Evolutionary conservation across 169 alveolate genomes (phyloP).

Genomic region (Neospora caninum): DNA sequence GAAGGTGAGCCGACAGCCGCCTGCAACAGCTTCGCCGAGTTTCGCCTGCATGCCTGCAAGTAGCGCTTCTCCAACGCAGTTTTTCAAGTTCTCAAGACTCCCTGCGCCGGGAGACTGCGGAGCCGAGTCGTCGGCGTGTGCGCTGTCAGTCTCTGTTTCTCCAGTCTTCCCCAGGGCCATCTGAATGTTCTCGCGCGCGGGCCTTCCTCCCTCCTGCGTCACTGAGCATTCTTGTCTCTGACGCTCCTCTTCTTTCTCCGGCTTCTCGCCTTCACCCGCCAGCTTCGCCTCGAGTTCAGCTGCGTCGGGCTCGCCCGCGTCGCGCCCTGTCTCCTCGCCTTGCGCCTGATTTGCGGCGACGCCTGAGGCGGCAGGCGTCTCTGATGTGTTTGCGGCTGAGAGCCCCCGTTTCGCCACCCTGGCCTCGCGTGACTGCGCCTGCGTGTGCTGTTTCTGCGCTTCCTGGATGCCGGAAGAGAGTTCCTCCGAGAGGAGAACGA

Average conservation of each 20-base stretch:
- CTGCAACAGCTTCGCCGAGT: not conserved
- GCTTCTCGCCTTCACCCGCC: not conserved
- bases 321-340: not conserved
- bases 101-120: not conserved
- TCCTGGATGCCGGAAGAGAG: not conserved
- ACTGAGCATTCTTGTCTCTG: not conserved
- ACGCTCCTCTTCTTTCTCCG: not conserved
- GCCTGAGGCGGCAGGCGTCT: not conserved
- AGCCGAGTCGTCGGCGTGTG: not conserved
- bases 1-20: not conserved
- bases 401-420: not conserved
- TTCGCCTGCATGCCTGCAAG: conserved; percentile 1
- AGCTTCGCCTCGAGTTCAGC: not conserved
- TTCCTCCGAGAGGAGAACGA: not conserved
- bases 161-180: not conserved
- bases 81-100: not conserved
- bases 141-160: not conserved
- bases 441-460: not conserved
- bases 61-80: not conserved
- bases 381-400: not conserved
- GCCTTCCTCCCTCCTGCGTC: not conserved
- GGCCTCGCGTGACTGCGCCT: not conserved
- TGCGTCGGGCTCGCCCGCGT: not conserved
- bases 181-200: not conserved
- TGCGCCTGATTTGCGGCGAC: not conserved